Percentiles rank a stretch among this genome's conserved stretches.
Conservation (phyloP, 257 asterid species). For the Solanum pimpinellifolium region DNA sequence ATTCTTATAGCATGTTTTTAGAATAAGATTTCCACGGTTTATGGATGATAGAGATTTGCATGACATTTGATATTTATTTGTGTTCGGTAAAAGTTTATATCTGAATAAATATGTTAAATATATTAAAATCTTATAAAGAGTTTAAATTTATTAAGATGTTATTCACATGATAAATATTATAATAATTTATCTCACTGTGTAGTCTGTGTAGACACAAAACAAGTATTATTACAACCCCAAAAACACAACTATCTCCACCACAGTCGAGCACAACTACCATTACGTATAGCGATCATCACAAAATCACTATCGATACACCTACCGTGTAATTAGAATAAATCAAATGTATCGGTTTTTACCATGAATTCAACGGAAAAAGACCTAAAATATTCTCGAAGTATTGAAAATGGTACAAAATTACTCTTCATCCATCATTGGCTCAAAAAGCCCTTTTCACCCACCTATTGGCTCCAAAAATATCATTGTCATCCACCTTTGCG, state of each 20-base stretch:
- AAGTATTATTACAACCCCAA: not conserved
- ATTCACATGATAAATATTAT: not conserved
- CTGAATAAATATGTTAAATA: not conserved
- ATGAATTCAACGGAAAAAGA: not conserved
- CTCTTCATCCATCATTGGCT: accelerated
- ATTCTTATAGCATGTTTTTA: not conserved
- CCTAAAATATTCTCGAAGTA: too few species aligned
- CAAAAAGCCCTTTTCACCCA: too few species aligned
- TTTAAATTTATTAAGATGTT: not conserved
- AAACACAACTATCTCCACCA: not conserved
- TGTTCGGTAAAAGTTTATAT: not conserved
- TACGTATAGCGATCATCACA: not conserved
- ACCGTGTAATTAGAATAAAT: not conserved
- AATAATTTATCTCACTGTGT: not conserved
- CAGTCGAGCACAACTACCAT: not conserved
- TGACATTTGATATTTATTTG: not conserved
- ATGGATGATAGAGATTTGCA: not conserved
- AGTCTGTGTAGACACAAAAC: not conserved
- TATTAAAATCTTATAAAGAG: not conserved
- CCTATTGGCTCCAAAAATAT: too few species aligned
- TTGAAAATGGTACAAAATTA: too few species aligned
- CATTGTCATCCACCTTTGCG: too few species aligned
- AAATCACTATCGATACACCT: not conserved
- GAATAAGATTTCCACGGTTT: not conserved
- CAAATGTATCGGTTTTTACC: not conserved